Conservation (phyloP, 1,139 yeast genomes). For the Pichia sp. region DNA sequence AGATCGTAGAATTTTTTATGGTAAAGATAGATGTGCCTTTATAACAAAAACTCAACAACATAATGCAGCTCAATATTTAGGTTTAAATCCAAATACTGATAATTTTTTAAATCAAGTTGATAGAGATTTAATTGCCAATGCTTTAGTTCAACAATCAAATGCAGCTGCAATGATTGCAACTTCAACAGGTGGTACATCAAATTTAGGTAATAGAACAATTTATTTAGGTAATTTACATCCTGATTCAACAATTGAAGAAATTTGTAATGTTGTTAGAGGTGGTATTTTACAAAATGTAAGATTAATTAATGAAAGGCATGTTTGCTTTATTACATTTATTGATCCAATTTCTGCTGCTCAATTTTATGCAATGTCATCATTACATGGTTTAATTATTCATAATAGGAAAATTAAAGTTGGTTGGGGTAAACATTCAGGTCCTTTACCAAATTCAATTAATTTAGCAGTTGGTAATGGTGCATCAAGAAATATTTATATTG, state of each 20-base stretch:
- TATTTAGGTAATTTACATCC: constrained; percentile 73
- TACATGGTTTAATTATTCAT: constrained; percentile 71
- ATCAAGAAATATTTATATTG: constrained; percentile 73
- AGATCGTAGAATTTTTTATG: constrained; percentile 54
- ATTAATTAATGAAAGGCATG: constrained; percentile 72
- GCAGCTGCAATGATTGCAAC: constrained; percentile 73
- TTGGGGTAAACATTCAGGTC: constrained; percentile 83
- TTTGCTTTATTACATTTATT: constrained; percentile 72
- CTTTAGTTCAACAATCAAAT: constrained; percentile 60
- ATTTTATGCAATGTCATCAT: constrained; percentile 71
- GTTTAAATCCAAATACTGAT: constrained; percentile 86
- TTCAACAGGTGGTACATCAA: constrained; percentile 64
- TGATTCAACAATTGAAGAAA: constrained; percentile 72
- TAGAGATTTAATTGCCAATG: constrained; percentile 40
- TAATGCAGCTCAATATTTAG: constrained; percentile 92
- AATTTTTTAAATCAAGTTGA: constrained; percentile 65
- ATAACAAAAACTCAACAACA: constrained; percentile 94
- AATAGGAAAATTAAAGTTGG: constrained; percentile 72
- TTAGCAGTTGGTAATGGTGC: constrained; percentile 81
- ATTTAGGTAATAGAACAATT: constrained; percentile 72
- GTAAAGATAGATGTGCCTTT: constrained; percentile 62
- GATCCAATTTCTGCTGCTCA: constrained; percentile 81
- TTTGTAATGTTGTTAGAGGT: constrained; percentile 79
- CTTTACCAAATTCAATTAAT: constrained; percentile 65
- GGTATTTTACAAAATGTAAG: constrained; percentile 69